These are phyloP conservation scores for Grosmannia huntii DNA, from an alignment of 2,329 filamentous ascomycete genomes.

Conservation along the genomic window DNA sequence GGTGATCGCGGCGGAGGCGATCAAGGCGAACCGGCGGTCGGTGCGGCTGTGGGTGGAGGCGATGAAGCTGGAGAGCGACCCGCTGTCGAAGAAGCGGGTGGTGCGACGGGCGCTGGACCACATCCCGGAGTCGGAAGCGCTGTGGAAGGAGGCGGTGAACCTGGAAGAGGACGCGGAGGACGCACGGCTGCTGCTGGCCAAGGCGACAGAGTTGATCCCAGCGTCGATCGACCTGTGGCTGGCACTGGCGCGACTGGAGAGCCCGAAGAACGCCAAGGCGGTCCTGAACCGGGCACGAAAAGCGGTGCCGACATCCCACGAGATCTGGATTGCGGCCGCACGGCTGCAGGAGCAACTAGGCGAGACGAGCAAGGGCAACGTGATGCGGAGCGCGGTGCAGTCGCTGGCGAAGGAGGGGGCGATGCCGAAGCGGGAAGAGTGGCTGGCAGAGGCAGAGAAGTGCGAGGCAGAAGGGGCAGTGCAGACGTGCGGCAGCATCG, in stretches of 20 bases:
- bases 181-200: constrained; percentile 77
- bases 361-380: constrained; percentile 53
- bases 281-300: constrained; percentile 93
- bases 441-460: constrained; percentile 88
- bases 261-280: constrained; percentile 81
- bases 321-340: constrained; percentile 94
- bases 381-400: constrained; percentile 90
- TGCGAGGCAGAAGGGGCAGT: constrained; percentile 87
- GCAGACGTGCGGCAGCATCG: constrained; percentile 77
- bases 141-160: constrained; percentile 98
- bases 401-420: constrained; percentile 80
- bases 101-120: constrained; percentile 83
- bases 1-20: constrained; percentile 85
- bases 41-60: constrained; percentile 90
- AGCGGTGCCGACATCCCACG: constrained; percentile 81
- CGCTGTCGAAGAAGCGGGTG: constrained; percentile 80
- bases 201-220: constrained; percentile 91
- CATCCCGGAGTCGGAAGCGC: constrained; percentile 81
- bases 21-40: constrained; percentile 80
- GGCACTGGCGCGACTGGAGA: constrained; percentile 79
- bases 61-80: constrained; percentile 78
- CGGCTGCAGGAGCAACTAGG: constrained; percentile 81
- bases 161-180: constrained; percentile 83
- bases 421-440: constrained; percentile 95
- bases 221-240: constrained; percentile 92